phyloP scores from a whole-genome alignment of 768 basidiomycete species.

The Podaxis rugospora region DNA sequence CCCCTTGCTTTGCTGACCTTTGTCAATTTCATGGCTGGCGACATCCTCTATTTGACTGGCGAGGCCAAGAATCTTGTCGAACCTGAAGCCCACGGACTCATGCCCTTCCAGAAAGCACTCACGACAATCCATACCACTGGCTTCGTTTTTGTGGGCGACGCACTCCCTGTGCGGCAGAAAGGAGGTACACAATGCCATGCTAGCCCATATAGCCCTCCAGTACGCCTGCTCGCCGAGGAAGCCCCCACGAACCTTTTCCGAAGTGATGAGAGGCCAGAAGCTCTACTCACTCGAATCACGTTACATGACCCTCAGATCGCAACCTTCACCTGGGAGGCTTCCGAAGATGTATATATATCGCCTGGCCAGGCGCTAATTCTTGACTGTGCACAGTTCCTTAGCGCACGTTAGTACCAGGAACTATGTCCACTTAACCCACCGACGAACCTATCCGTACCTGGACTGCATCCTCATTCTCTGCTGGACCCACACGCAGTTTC shows the following conservation, averaged over 20 bases:
- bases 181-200: not conserved
- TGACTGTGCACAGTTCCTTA: slow-evolving; percentile 48
- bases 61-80: slow-evolving; percentile 46
- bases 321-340: slow-evolving; percentile 46
- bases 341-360: slow-evolving; percentile 26
- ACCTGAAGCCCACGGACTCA: slow-evolving; percentile 40
- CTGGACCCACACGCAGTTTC: slow-evolving; percentile 21
- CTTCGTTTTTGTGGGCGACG: slow-evolving; percentile 47
- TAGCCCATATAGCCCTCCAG: slow-evolving; percentile 58
- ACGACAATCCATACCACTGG: slow-evolving; percentile 49
- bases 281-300: slow-evolving; percentile 32
- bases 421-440: slow-evolving; percentile 44
- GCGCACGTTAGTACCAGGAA: slow-evolving; percentile 42
- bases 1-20: slow-evolving; percentile 56
- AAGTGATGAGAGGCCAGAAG: slow-evolving; percentile 23
- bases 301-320: slow-evolving; percentile 46
- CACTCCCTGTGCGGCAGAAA: slow-evolving; percentile 46
- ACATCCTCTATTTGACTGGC: slow-evolving; percentile 63
- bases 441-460: slow-evolving; percentile 64
- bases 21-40: slow-evolving; percentile 46
- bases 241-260: slow-evolving; percentile 22
- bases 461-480: slow-evolving; percentile 46
- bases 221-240: slow-evolving; percentile 50
- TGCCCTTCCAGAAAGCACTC: slow-evolving; percentile 51
- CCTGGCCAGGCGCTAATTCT: slow-evolving; percentile 56